These are phyloP conservation scores for Cytospora chrysosperma DNA, from an alignment of 2,329 filamentous ascomycete species.

Conservation along the genomic window DNA sequence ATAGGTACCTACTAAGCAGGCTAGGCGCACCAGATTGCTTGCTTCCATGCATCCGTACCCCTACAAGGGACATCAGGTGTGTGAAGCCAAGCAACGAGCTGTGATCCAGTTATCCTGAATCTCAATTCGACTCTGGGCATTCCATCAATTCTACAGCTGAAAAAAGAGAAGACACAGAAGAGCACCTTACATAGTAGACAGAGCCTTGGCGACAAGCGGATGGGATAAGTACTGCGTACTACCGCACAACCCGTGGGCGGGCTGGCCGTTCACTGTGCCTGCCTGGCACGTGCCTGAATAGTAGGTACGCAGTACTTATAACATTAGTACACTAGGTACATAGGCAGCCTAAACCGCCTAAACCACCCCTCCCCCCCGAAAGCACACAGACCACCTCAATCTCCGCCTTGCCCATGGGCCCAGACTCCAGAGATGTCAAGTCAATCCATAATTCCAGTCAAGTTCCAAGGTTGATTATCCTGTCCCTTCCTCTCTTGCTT, in stretches of 20 bases:
- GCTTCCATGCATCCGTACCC: no score
- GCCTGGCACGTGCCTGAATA: no score
- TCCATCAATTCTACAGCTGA: not conserved
- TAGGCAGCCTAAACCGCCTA: not conserved
- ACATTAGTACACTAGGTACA: no score
- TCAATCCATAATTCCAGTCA: not conserved
- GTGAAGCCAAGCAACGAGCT: no score
- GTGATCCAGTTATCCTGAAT: no score
- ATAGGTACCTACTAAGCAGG: no score
- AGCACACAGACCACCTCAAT: constrained; percentile 14
- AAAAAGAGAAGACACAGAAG: not conserved
- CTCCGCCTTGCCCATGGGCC: not conserved
- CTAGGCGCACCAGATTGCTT: no score
- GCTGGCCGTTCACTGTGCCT: no score
- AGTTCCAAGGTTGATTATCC: constrained; percentile 11
- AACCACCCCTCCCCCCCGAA: not conserved
- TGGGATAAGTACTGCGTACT: not conserved
- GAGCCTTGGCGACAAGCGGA: not conserved
- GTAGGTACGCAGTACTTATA: no score
- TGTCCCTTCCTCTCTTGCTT: constrained; percentile 4
- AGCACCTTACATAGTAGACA: no score
- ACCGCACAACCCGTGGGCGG: not conserved
- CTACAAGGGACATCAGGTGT: no score
- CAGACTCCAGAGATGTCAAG: constrained; percentile 3
- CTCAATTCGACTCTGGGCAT: no score